phyloP scores from a whole-genome alignment of 192 early-diverging fungal genomes.

The Umbelopsis isabellina region DNA sequence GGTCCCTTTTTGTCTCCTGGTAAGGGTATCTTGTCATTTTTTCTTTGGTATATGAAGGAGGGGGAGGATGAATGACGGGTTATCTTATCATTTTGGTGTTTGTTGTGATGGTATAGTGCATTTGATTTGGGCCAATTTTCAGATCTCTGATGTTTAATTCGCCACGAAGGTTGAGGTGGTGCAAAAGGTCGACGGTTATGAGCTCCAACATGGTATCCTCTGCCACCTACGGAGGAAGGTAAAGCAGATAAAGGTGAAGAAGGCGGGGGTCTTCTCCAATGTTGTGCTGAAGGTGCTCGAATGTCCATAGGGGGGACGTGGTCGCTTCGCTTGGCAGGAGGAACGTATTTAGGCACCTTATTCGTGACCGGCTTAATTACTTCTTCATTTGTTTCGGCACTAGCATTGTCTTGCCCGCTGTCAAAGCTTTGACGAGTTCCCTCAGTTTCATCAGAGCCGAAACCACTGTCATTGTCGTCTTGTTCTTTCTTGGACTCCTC shows the following conservation, averaged over 20 bases:
- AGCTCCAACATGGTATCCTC: constrained; percentile 24
- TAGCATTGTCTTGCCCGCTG: not conserved
- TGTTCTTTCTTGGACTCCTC: constrained; percentile 10
- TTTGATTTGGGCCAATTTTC: constrained; percentile 11
- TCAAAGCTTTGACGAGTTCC: constrained; percentile 14
- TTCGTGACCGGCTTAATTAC: not conserved
- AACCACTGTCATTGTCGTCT: constrained; percentile 27
- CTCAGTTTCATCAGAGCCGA: constrained; percentile 20
- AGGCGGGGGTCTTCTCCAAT: not conserved
- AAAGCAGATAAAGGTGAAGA: not conserved
- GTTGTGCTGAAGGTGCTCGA: not conserved
- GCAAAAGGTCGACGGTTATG: constrained; percentile 25
- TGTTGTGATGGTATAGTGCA: not conserved
- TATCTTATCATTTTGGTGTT: not conserved
- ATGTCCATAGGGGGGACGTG: constrained; percentile 16
- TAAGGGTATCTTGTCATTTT: constrained; percentile 12
- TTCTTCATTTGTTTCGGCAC: not conserved
- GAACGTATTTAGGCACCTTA: constrained; percentile 23
- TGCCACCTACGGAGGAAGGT: constrained; percentile 21
- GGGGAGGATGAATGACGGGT: not conserved
- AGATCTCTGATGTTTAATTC: not conserved
- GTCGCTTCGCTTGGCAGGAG: constrained; percentile 14
- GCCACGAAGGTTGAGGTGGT: constrained; percentile 23
- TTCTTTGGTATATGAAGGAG: not conserved
- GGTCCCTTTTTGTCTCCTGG: not conserved